Percentiles rank a stretch among this genome's conserved stretches.
Conservation (phyloP, 805 yeast species). For the Schwanniomyces vanrijiae region DNA sequence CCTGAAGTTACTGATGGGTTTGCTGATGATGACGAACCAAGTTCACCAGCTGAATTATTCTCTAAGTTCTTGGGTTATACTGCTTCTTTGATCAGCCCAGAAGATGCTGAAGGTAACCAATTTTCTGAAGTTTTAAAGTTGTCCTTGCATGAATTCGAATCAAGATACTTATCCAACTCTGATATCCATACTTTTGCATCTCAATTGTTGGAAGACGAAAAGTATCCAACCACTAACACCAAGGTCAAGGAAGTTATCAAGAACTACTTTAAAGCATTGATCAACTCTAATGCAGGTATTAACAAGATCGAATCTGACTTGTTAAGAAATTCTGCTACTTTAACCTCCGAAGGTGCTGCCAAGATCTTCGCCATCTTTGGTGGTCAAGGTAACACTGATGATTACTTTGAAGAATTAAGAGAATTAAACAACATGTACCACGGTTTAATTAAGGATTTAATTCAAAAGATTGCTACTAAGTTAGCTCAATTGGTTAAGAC, state of each 20-base stretch:
- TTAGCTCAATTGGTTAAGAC: constrained; percentile 67
- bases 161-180: constrained; percentile 57
- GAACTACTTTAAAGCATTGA: constrained; percentile 60
- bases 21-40: constrained; percentile 85
- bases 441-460: constrained; percentile 68
- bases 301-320: constrained; percentile 42
- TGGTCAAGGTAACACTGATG: constrained; percentile 98
- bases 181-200: constrained; percentile 93
- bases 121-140: constrained; percentile 69
- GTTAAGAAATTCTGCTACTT: constrained; percentile 58
- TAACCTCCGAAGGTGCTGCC: constrained; percentile 39
- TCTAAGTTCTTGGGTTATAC: constrained; percentile 81
- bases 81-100: constrained; percentile 46
- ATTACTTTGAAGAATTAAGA: constrained; percentile 94
- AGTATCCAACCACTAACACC: constrained; percentile 61
- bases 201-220: constrained; percentile 50
- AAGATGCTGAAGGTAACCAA: constrained; percentile 40
- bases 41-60: constrained; percentile 80
- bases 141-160: constrained; percentile 80
- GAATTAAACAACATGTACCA: constrained; percentile 77
- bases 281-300: constrained; percentile 25
- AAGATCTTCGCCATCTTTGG: constrained; percentile 86
- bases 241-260: constrained; percentile 77
- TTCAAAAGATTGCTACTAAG: constrained; percentile 65
- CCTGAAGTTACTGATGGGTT: constrained; percentile 81